Conservation (phyloP, 2,329 filamentous ascomycete genomes). For the Aspergillus fischeri region DNA sequence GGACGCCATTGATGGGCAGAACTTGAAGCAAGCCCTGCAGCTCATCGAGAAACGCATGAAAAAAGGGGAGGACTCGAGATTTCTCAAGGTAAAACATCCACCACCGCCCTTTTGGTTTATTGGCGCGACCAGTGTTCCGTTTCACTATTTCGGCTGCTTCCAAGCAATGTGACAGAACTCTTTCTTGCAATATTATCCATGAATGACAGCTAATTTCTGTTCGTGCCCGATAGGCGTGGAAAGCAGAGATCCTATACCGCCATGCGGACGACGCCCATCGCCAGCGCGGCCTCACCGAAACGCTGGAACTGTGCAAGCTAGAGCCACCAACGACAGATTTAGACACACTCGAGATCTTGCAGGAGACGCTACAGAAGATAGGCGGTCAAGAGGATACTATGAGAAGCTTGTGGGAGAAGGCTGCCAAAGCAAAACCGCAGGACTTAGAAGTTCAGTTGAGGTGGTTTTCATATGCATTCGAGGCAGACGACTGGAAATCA, state of each 20-base stretch:
- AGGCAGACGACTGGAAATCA: conserved; percentile 42
- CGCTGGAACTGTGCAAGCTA: conserved; percentile 39
- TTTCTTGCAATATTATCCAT: neutral
- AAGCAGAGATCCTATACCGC: conserved; percentile 38
- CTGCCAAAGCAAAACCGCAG: conserved; percentile 42
- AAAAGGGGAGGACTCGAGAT: conserved; percentile 48
- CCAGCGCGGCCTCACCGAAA: conserved; percentile 41
- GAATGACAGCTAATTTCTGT: neutral
- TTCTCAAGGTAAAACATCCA: conserved; percentile 32
- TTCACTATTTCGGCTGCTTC: neutral
- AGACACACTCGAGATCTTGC: conserved; percentile 42
- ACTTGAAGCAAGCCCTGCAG: conserved; percentile 48
- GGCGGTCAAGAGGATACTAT: conserved; percentile 32
- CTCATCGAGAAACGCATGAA: conserved; percentile 51
- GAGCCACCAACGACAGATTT: conserved; percentile 43
- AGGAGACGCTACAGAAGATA: conserved; percentile 36
- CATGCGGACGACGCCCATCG: conserved; percentile 40
- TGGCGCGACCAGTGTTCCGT: neutral
- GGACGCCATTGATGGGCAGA: conserved; percentile 46
- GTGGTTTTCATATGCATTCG: conserved; percentile 44
- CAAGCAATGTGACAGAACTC: neutral
- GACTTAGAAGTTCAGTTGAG: conserved; percentile 41
- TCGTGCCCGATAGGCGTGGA: conserved; percentile 35
- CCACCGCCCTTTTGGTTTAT: neutral
- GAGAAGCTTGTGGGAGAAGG: conserved; percentile 43